Percentiles rank a stretch among this genome's conserved stretches.
Conservation (phyloP, 306 rosid species). For the Macrotyloma uniflorum region DNA sequence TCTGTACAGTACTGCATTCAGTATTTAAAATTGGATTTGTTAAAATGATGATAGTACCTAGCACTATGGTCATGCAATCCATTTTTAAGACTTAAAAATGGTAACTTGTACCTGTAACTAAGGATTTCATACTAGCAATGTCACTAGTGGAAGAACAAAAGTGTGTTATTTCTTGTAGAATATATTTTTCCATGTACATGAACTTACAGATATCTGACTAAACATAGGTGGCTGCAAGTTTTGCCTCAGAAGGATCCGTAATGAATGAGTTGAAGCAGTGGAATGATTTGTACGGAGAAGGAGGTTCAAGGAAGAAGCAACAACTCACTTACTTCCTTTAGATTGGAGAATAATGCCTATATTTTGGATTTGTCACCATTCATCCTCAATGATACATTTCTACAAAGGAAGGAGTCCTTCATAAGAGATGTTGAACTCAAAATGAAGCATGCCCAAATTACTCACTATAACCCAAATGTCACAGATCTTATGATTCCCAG, state of each 20-base stretch:
- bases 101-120: background rate
- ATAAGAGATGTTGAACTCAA: constrained; percentile 23
- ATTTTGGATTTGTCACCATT: constrained; percentile 30
- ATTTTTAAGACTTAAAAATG: background rate
- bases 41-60: background rate
- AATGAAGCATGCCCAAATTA: constrained; percentile 1
- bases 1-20: background rate
- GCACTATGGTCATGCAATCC: background rate
- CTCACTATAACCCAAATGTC: background rate
- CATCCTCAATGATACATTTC: constrained; percentile 31
- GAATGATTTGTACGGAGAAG: constrained; percentile 93
- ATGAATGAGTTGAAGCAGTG: constrained; percentile 93
- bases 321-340: constrained; percentile 92
- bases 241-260: constrained; percentile 79
- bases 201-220: constrained; percentile 11
- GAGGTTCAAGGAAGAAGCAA: constrained; percentile 94
- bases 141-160: background rate
- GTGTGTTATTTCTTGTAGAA: background rate
- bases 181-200: background rate
- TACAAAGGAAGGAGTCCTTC: constrained; percentile 35
- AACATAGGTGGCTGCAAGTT: constrained; percentile 89
- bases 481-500: constrained; percentile 24
- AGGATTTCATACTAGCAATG: background rate
- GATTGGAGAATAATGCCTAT: constrained; percentile 21
- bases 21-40: background rate